A percentile compares a stretch with the other conserved stretches of the same genome.
These are phyloP conservation scores for Naumovozyma castellii DNA, from an alignment of 805 yeast genomes.

Conservation along the genomic window DNA sequence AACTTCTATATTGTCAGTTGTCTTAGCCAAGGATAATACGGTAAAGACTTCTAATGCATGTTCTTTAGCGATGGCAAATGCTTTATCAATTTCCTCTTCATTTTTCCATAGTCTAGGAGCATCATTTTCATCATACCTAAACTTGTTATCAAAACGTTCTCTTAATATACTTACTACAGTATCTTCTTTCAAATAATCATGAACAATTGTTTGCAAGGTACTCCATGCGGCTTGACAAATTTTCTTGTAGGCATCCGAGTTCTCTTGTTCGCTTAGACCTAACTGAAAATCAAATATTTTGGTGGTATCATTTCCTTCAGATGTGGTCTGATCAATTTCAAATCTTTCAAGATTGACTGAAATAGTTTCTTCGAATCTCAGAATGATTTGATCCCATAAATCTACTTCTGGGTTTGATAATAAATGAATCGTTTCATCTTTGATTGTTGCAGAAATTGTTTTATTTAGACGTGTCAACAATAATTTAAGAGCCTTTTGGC, in stretches of 20 bases:
- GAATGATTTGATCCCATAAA: slow-evolving; percentile 54
- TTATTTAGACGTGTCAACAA: slow-evolving; percentile 39
- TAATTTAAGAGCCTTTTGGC: slow-evolving; percentile 33
- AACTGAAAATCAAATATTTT: slow-evolving; percentile 49
- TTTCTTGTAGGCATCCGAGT: slow-evolving; percentile 32
- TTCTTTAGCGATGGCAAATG: slow-evolving; percentile 55
- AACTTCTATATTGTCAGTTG: slow-evolving; percentile 45
- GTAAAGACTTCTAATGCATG: slow-evolving; percentile 52
- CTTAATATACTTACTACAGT: slow-evolving; percentile 55
- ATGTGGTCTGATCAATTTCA: slow-evolving; percentile 7
- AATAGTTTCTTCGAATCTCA: slow-evolving; percentile 34
- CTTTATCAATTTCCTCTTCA: slow-evolving; percentile 59
- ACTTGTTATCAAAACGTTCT: slow-evolving; percentile 72
- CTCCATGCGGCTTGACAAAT: slow-evolving; percentile 57
- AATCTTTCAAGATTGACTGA: slow-evolving; percentile 27
- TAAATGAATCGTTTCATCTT: slow-evolving; percentile 41
- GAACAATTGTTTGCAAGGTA: slow-evolving; percentile 46
- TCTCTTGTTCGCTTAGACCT: slow-evolving; percentile 43
- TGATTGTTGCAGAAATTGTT: slow-evolving; percentile 38
- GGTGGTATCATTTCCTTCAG: slow-evolving; percentile 15
- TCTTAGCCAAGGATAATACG: slow-evolving; percentile 44
- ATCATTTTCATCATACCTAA: slow-evolving; percentile 75
- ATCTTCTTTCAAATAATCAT: slow-evolving; percentile 57
- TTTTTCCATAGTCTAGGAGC: slow-evolving; percentile 76
- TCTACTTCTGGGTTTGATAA: slow-evolving; percentile 41